Evolutionary conservation across 2,329 filamentous ascomycete species (phyloP).

Genomic region (Cladosporium austrohemisphaericum): DNA sequence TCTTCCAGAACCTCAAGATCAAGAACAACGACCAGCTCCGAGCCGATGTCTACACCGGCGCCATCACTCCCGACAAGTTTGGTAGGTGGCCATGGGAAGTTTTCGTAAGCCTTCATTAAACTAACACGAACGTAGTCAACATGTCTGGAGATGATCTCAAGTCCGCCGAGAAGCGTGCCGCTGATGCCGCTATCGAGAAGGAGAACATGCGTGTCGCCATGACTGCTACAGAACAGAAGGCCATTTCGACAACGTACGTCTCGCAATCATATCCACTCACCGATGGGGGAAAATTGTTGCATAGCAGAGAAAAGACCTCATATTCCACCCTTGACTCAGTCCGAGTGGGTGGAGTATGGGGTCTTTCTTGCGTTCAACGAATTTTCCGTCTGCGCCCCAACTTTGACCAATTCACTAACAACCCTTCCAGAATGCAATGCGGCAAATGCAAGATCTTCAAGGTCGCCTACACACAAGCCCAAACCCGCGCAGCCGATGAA

Average conservation of each 20-base stretch:
- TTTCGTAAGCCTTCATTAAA: neutral
- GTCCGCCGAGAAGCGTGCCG: slow-evolving; percentile 72
- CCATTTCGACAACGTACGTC: slow-evolving; percentile 52
- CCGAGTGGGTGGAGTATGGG: slow-evolving; percentile 22
- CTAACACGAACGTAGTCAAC: slow-evolving; percentile 47
- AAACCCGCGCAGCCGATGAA: slow-evolving; percentile 93
- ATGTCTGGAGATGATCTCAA: slow-evolving; percentile 93
- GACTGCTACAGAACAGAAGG: slow-evolving; percentile 87
- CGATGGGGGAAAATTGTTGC: too few relatives aligned
- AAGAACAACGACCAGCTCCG: slow-evolving; percentile 79
- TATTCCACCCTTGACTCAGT: slow-evolving; percentile 17
- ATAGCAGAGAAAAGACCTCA: slow-evolving; percentile 23
- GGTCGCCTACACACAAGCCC: slow-evolving; percentile 93
- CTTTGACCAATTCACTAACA: slow-evolving; percentile 11
- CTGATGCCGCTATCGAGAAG: slow-evolving; percentile 72
- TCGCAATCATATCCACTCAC: neutral
- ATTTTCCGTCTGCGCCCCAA: slow-evolving; percentile 2
- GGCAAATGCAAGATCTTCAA: slow-evolving; percentile 89
- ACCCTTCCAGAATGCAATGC: slow-evolving; percentile 71
- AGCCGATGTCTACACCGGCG: slow-evolving; percentile 67
- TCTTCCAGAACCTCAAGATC: slow-evolving; percentile 94
- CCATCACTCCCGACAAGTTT: slow-evolving; percentile 69
- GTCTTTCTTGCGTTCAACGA: slow-evolving; percentile 30
- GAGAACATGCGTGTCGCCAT: slow-evolving; percentile 98
- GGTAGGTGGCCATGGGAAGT: slow-evolving; percentile 10